Base-by-base conservation (phyloP, 2,329 filamentous ascomycete species). In the Aspergillus pseudonomiae region DNA sequence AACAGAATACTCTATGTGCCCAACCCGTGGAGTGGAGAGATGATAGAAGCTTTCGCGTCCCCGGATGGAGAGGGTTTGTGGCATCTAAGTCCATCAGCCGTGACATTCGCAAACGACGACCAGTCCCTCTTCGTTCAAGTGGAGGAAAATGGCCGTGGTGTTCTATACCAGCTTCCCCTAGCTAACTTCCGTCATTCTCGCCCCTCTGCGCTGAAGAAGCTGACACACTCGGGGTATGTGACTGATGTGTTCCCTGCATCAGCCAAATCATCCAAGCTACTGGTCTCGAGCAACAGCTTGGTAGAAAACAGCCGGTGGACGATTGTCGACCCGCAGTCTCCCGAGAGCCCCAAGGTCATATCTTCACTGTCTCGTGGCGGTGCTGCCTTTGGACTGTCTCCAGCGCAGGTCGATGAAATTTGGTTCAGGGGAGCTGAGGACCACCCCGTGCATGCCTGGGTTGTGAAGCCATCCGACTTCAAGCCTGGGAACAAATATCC, bases 401-500 rank as follows among this genome's bases (percentile, higher is more conserved):
- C 74, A 0, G 65, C 76, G 1, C 80, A 82, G 65, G 76, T 83
- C 4, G 78, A 78, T 58, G 78, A 80, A 30, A 76, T 82, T 28
- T 82, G 80, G 81, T 83, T 77, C 71, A 75, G 71, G 59, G 81
- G 81, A n/a, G 80, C 78, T 3, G 74, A 80, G 10, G 77, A 79
- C 59, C 75, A 78, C 50, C 76, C 77, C 1, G 73, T 83, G 26
- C 79, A 83, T 63, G 77, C 80, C 3, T 83, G 79, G 75, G 79
- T 83, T 21, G 75, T 83, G 63, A 82, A 81, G 58, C 82, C 82
- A 6, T 82, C 80, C 5, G 73, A 77, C 59, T 84, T 83, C 66
- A 75, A 79, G 39, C 73, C 77, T 6, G 72, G 75, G 3, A 68
- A 83, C 67, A 84, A 80, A 65, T 86, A 86, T 65, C 84, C 84